Percentiles rank a stretch among this genome's conserved stretches.
phyloP scores from a whole-genome alignment of 768 basidiomycete genomes.

The Suillus fuscotomentosus region DNA sequence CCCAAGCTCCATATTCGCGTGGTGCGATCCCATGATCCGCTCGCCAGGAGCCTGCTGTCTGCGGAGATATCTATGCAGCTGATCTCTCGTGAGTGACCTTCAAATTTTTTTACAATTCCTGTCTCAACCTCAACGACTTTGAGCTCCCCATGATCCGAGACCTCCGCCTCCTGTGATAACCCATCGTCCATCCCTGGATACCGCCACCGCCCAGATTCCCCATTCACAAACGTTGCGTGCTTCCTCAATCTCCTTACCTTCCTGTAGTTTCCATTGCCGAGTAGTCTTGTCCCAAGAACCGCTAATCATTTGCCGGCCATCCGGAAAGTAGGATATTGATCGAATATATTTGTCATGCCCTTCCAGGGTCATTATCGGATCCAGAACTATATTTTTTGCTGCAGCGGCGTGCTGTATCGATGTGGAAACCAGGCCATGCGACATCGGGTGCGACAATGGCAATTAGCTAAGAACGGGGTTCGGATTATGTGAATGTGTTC shows the following conservation, averaged over 20 bases:
- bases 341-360: not conserved
- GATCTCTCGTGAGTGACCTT: not conserved
- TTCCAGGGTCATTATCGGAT: not conserved
- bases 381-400: no score
- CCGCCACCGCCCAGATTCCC: no score
- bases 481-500: not conserved
- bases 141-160: not conserved
- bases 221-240: not conserved
- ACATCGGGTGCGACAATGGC: not conserved
- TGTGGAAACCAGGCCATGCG: not conserved
- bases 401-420: not conserved
- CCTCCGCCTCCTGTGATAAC: not conserved
- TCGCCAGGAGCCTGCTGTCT: not conserved
- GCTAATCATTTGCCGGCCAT: not conserved
- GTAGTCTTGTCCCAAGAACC: not conserved
- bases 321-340: not conserved
- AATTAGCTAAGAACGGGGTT: not conserved
- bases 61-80: not conserved
- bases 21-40: not conserved
- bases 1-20: not conserved
- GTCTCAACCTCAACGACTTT: not conserved
- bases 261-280: not conserved
- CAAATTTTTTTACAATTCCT: not conserved
- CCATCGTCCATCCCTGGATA: not conserved
- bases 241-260: not conserved